A percentile compares a stretch with the other conserved stretches of the same genome.
phyloP scores from a whole-genome alignment of 352 stramenopile genomes.

The Sclerospora graminicola region DNA sequence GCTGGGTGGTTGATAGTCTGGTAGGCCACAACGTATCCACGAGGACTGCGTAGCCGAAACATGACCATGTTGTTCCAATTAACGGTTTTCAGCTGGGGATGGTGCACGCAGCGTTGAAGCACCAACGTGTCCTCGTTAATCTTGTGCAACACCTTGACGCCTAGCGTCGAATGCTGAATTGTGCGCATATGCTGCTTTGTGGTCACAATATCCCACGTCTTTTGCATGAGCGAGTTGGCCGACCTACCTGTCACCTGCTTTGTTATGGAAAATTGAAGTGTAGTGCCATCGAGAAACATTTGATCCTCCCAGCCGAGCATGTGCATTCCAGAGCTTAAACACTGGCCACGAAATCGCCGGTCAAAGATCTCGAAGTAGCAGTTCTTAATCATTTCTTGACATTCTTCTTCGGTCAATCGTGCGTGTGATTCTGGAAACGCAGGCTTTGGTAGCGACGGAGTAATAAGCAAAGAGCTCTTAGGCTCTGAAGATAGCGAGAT shows the following conservation, averaged over 20 bases:
- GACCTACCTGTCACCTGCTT: conserved; percentile 24
- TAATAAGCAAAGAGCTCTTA: conserved; percentile 11
- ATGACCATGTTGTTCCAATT: conserved; percentile 48
- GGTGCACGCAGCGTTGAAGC: conserved; percentile 34
- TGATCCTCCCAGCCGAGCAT: conserved; percentile 42
- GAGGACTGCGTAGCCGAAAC: conserved; percentile 30
- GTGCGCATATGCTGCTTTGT: conserved; percentile 39
- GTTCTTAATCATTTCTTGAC: conserved; percentile 37
- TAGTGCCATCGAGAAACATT: conserved; percentile 38
- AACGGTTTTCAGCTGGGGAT: conserved; percentile 34
- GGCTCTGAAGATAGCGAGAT: conserved; percentile 6
- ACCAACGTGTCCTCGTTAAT: conserved; percentile 40
- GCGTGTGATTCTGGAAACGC: not conserved
- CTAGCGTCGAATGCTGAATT: conserved; percentile 39
- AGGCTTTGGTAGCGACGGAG: conserved; percentile 5
- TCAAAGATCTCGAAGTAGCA: conserved; percentile 44
- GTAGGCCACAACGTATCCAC: conserved; percentile 38
- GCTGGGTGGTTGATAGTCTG: conserved; percentile 31
- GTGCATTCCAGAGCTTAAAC: conserved; percentile 30
- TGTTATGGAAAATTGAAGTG: conserved; percentile 33
- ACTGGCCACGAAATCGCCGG: conserved; percentile 23
- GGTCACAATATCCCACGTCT: conserved; percentile 44
- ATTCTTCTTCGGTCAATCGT: conserved; percentile 20
- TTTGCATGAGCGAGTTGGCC: conserved; percentile 28
- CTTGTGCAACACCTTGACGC: conserved; percentile 34